Percentiles rank a stretch among this genome's conserved stretches.
These are phyloP conservation scores for Trichoderma orchidacearum DNA, from an alignment of 495 filamentous ascomycete species.

Conservation along the genomic window DNA sequence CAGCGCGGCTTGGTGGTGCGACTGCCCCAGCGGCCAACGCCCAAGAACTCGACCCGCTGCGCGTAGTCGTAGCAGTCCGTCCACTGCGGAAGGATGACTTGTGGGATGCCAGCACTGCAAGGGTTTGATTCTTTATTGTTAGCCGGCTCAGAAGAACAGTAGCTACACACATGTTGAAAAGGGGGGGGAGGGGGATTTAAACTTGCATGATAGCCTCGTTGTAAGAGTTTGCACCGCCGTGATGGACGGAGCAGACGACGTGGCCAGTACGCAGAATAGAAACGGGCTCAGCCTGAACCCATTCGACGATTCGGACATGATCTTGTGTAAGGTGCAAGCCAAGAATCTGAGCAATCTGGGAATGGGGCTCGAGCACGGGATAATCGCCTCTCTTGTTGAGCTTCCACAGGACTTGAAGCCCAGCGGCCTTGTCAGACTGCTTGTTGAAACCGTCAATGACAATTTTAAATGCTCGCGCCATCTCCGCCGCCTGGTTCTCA, in stretches of 20 bases:
- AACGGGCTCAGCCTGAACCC: slow-evolving; percentile 15
- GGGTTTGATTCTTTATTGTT: background rate
- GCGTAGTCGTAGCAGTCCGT: slow-evolving; percentile 34
- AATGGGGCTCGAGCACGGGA: slow-evolving; percentile 4
- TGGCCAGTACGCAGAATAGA: slow-evolving; percentile 15
- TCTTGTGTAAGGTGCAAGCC: slow-evolving; percentile 4
- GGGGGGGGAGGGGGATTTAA: background rate
- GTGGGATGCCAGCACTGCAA: slow-evolving; percentile 29
- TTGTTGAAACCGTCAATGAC: slow-evolving; percentile 11
- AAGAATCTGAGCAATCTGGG: slow-evolving; percentile 6
- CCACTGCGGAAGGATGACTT: slow-evolving; percentile 32
- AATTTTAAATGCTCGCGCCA: slow-evolving; percentile 20
- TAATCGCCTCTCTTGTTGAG: slow-evolving; percentile 10
- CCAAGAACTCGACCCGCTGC: slow-evolving; percentile 28
- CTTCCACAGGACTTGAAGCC: slow-evolving; percentile 33
- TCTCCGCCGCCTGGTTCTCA: slow-evolving; percentile 9
- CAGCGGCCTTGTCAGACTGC: background rate
- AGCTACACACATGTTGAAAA: background rate
- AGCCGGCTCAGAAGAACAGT: background rate
- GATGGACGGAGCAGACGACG: slow-evolving; percentile 18
- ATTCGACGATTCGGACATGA: slow-evolving; percentile 12
- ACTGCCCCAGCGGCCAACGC: slow-evolving; percentile 16
- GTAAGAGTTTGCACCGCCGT: slow-evolving; percentile 21
- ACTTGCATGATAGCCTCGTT: slow-evolving; percentile 20
- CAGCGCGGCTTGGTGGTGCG: background rate